Base-by-base conservation (phyloP, 2,329 filamentous ascomycete species). In the Aspergillus oerlinghausenensis region DNA sequence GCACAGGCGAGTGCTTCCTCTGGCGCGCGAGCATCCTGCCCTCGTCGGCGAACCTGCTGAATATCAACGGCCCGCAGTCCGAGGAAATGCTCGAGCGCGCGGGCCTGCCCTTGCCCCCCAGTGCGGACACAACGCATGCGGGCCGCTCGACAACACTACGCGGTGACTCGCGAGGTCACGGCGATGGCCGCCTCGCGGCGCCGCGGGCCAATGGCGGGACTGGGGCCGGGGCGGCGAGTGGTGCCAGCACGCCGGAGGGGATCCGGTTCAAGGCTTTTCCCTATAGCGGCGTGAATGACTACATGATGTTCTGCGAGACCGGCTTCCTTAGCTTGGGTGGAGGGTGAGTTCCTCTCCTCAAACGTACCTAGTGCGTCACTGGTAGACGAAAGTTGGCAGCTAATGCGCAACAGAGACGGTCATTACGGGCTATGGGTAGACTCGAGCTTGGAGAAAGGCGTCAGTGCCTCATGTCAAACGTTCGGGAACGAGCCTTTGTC, bases 191-290 rank as follows among this genome's bases (percentile, higher is more conserved):
- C 23, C 58, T 67, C 11, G 63, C 62, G 14, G 45, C 58, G 1
- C 45, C 52, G 17, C 49, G 38, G 6, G 21, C 40, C 1, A 55
- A 42, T 28, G 55, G 58, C 29, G 61, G 58, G 14, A 71, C 70
- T 5, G 29, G 11, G 11, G 72, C 70, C 40, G 32, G 32, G 11
- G 72, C 70, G 42, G 67, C 71, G 55, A 78, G 74, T 63, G 76
- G 80, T 2, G 75, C 82, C 1, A 82, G 80, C 26, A 85, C 85
- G 3, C 84, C 86, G 4, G 89, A 93, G 60, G 82, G 86, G 26
- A 90, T 97, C 64, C 86, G 94, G 21, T 99, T 99, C 82, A 97
- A 96, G 75, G 93, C 93, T 0, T 99, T 97, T 67, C 92, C 93
- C 0, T 97, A 97, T 70, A 95, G 89, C 55, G 94, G 94, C 4